These are phyloP conservation scores for Sporothrix brunneoviolacea DNA, from an alignment of 2,329 filamentous ascomycete genomes.

Conservation along the genomic window DNA sequence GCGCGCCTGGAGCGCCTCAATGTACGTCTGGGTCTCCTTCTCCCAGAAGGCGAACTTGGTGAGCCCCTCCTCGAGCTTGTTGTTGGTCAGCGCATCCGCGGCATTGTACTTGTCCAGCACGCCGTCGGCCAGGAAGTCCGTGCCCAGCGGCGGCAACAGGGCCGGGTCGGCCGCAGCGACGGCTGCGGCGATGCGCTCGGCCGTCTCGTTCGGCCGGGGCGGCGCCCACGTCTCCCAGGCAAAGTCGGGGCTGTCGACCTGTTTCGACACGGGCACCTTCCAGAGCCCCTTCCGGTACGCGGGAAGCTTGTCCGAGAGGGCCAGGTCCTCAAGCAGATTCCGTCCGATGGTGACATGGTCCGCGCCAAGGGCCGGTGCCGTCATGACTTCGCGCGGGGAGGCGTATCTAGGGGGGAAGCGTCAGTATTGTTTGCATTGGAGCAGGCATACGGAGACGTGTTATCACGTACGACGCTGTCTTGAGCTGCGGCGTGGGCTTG, in stretches of 20 bases:
- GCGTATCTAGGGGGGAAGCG: no score
- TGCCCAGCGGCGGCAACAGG: not conserved
- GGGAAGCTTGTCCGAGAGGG: not conserved
- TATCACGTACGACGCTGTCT: conserved; percentile 5
- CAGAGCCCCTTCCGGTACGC: not conserved
- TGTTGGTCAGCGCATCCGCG: not conserved
- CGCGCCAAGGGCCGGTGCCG: not conserved
- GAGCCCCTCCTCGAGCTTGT: conserved; percentile 3
- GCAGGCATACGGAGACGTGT: not conserved
- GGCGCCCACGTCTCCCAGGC: not conserved
- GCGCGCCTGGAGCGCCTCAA: not conserved
- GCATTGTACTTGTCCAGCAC: conserved; percentile 3
- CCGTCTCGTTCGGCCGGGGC: not conserved
- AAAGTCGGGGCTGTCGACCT: not conserved
- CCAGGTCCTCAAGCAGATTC: conserved; percentile 1
- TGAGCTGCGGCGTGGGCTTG: not conserved
- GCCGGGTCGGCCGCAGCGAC: not conserved
- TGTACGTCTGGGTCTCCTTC: conserved; percentile 1
- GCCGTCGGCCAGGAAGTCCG: not conserved
- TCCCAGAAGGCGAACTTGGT: conserved; percentile 1
- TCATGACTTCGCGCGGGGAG: conserved; percentile 1
- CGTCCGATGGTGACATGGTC: conserved; percentile 6
- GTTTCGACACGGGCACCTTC: conserved; percentile 2
- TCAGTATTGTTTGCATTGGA: no score
- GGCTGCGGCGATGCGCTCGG: not conserved